A percentile compares a stretch with the other conserved stretches of the same genome.
phyloP scores from a whole-genome alignment of 257 asterid species.

The Nicotiana tomentosiformis region DNA sequence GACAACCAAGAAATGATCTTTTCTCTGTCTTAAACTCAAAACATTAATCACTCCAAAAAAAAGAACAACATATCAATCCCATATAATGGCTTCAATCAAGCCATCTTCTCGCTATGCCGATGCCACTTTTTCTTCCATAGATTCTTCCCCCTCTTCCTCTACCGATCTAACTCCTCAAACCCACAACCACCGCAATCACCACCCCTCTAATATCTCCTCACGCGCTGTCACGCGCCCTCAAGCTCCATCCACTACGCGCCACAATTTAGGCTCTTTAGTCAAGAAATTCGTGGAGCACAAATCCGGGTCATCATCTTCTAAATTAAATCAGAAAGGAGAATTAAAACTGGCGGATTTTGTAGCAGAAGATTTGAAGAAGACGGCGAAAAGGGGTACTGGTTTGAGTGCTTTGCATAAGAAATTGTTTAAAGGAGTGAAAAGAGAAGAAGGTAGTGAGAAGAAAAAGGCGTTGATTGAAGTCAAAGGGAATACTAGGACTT shows the following conservation, averaged over 20 bases:
- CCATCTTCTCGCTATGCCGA: conserved; percentile 67
- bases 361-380: conserved; percentile 68
- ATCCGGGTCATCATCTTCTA: neutral
- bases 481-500: conserved; percentile 70
- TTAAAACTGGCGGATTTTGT: conserved; percentile 35
- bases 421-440: conserved; percentile 63
- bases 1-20: neutral
- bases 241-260: conserved; percentile 6
- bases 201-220: conserved; percentile 21
- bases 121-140: conserved; percentile 10
- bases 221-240: conserved; percentile 43
- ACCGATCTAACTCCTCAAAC: conserved; percentile 20
- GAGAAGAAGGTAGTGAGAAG: conserved; percentile 46
- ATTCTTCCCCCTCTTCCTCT: conserved; percentile 60
- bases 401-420: conserved; percentile 71
- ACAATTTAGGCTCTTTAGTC: conserved; percentile 56
- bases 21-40: conserved; percentile 13
- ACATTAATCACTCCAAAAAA: conserved; percentile 15
- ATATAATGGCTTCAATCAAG: conserved; percentile 65
- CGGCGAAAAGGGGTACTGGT: conserved; percentile 40
- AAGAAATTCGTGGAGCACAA: conserved; percentile 64
- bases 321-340: conserved; percentile 27
- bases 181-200: neutral
- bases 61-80: neutral
- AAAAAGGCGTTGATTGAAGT: conserved; percentile 82